phyloP scores from a whole-genome alignment of 352 stramenopile genomes.

The Globisporangium parvum region DNA sequence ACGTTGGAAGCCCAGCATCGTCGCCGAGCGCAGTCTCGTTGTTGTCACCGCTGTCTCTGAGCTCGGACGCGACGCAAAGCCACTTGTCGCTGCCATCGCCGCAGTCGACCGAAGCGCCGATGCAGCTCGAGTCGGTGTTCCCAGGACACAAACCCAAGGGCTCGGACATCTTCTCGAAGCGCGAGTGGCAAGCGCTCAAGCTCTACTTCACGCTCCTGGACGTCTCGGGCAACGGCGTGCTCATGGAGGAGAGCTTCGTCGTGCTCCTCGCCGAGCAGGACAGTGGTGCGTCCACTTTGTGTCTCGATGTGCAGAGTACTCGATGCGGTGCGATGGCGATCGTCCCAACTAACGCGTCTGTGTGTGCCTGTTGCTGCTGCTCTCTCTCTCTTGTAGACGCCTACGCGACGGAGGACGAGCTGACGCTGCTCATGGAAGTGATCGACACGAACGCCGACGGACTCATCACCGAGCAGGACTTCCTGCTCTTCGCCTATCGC shows the following conservation, averaged over 20 bases:
- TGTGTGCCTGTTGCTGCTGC: slow-evolving; percentile 10
- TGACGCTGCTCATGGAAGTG: slow-evolving; percentile 69
- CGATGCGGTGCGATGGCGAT: neutral
- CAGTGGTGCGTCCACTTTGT: slow-evolving; percentile 36
- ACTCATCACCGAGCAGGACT: slow-evolving; percentile 75
- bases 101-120: neutral
- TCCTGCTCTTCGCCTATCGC: slow-evolving; percentile 76
- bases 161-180: slow-evolving; percentile 47
- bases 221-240: slow-evolving; percentile 53
- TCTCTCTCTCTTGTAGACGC: slow-evolving; percentile 37
- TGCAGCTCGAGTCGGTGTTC: slow-evolving; percentile 2
- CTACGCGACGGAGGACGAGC: slow-evolving; percentile 78
- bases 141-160: slow-evolving; percentile 21
- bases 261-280: slow-evolving; percentile 78
- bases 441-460: slow-evolving; percentile 76
- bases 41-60: neutral
- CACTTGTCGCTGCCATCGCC: neutral
- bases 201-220: slow-evolving; percentile 70
- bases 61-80: no score
- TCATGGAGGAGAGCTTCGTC: slow-evolving; percentile 80
- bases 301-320: neutral
- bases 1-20: slow-evolving; percentile 5
- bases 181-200: slow-evolving; percentile 73
- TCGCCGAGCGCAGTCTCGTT: neutral
- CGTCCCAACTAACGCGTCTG: neutral